A percentile compares a stretch with the other conserved stretches of the same genome.
Conservation (phyloP, 2,329 filamentous ascomycete species). For the Rhytidhysteron rufulum region DNA sequence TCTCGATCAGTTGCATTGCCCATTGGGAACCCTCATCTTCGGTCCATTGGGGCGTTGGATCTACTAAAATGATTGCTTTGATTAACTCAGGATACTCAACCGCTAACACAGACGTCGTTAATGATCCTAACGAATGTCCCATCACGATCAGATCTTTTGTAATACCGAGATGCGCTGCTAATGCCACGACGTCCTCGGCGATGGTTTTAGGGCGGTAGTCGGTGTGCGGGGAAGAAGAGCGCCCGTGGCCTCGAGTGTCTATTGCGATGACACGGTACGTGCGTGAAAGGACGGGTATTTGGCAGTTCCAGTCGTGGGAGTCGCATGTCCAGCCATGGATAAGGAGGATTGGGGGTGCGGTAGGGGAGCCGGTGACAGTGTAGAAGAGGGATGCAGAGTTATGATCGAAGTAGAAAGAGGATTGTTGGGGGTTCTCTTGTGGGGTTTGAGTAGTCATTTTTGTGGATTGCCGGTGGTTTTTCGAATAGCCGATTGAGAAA, state of each 20-base stretch:
- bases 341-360: conserved; percentile 11
- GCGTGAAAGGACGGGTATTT: conserved; percentile 13
- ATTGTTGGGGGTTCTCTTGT: no score
- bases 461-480: no score
- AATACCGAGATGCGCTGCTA: conserved; percentile 8
- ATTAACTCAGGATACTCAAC: conserved; percentile 2
- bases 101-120: not conserved
- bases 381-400: not conserved
- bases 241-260: conserved; percentile 18
- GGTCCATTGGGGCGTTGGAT: conserved; percentile 8
- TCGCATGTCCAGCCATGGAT: conserved; percentile 53
- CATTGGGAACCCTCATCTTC: not conserved
- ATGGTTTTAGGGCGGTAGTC: conserved; percentile 8
- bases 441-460: no score
- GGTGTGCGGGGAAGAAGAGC: conserved; percentile 8
- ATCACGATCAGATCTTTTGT: conserved; percentile 7
- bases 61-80: conserved; percentile 12
- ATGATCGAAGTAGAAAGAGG: not conserved
- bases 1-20: not conserved
- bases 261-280: conserved; percentile 14
- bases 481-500: no score
- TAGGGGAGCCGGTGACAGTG: not conserved
- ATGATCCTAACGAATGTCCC: conserved; percentile 3
- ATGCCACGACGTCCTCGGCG: conserved; percentile 10
- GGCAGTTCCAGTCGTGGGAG: conserved; percentile 16